Conservation (phyloP, 768 basidiomycete species). For the Antrodiella citrinella region DNA sequence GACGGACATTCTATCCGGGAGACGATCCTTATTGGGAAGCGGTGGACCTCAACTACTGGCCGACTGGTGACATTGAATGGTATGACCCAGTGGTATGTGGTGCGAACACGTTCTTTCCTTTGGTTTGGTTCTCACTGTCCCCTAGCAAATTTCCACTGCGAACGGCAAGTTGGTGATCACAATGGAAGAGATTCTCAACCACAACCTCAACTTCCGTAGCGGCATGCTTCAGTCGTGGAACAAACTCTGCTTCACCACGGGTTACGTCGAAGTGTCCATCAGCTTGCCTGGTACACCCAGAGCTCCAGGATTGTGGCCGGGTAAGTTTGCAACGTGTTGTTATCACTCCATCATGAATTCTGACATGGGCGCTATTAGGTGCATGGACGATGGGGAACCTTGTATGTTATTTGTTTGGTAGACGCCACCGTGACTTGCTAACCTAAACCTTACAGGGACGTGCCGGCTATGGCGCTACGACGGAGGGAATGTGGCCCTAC, state of each 20-base stretch:
- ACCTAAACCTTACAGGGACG: slow-evolving; percentile 45
- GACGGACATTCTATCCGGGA: slow-evolving; percentile 66
- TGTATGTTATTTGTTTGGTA: slow-evolving; percentile 17
- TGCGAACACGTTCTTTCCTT: not conserved
- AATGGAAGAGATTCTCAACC: slow-evolving; percentile 56
- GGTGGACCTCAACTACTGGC: slow-evolving; percentile 78
- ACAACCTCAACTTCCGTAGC: slow-evolving; percentile 80
- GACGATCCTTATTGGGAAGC: slow-evolving; percentile 88
- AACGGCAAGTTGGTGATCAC: slow-evolving; percentile 79
- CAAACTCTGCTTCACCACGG: slow-evolving; percentile 90
- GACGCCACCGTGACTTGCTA: slow-evolving; percentile 1
- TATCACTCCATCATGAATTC: not conserved
- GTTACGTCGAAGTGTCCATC: slow-evolving; percentile 78
- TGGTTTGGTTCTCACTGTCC: slow-evolving; percentile 3
- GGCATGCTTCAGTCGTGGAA: slow-evolving; percentile 88
- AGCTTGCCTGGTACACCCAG: slow-evolving; percentile 60
- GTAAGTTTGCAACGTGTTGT: not conserved
- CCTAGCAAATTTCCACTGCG: slow-evolving; percentile 59
- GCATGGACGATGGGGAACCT: slow-evolving; percentile 77
- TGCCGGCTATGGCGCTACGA: slow-evolving; percentile 85
- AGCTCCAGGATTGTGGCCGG: slow-evolving; percentile 82
- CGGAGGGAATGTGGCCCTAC: slow-evolving; percentile 79
- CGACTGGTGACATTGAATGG: slow-evolving; percentile 79
- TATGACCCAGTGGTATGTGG: slow-evolving; percentile 59
- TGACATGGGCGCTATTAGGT: slow-evolving; percentile 19